Base-by-base conservation (phyloP, 306 rosid species). In the Crataegus laevigata region DNA sequence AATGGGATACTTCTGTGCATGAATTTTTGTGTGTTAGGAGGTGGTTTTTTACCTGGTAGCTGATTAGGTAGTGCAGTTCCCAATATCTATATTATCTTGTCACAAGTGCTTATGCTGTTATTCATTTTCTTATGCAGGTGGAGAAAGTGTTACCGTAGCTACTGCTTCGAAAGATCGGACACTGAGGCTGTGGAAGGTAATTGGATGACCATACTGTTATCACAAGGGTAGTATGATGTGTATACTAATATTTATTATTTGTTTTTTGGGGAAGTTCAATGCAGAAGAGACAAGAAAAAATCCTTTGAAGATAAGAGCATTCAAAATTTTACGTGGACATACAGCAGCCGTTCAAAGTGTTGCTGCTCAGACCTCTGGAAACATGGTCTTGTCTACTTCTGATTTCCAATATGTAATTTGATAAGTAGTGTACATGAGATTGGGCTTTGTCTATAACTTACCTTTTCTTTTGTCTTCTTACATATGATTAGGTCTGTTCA, bases 131-230 rank as follows among this genome's bases (percentile, higher is more conserved):
- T 1, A 5, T 30, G 17, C 83, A 89, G 97, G 86, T 74, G 74
- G 62, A 38, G 91, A 84, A 66, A 74, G 81, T 72, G 75, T 73
- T 65, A 84, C 89, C 4, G 71, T 88, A 32, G 93, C 96, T 75
- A 91, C 97, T 62, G 97, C 91, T 74, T 92, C 99, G 4, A 94
- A 94, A 80, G 97, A 94, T 78, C 87, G 85, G 61, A 89, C 96
- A 12, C 38, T 94, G 66, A 92, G 96, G 82, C 90, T 94, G 79
- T 94, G 99, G 99, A 92, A 94, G 96, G 96, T 90, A 82, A 79
- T 61, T 68, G 74, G 73, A 77, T 79, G 75, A 62, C 47, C 36
- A 19, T 78, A 54, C 66, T 57, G 65, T 65, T 85, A 47, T 21
- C 28, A 50, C 32, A 69, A 36, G 30, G 51, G 63, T 71, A 38